Evolutionary conservation across 2,329 filamentous ascomycete species (phyloP).

Genomic region (Zymoseptoria brevis): DNA sequence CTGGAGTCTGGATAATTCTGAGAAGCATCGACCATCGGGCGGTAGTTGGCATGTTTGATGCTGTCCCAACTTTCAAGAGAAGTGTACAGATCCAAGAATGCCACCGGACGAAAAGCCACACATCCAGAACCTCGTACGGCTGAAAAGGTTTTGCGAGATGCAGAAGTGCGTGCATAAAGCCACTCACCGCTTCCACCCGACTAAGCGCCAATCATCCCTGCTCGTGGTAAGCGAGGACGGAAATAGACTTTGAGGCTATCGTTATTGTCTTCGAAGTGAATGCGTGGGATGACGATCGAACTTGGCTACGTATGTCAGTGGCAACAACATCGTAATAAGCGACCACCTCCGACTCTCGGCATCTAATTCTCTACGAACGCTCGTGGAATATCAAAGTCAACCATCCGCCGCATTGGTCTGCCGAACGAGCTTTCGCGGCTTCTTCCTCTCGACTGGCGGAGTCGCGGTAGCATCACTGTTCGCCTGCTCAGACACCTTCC

Average conservation of each 20-base stretch:
- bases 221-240: not conserved
- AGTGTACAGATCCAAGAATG: not conserved
- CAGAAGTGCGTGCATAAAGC: not conserved
- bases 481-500: not conserved
- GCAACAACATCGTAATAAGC: not conserved
- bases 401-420: not conserved
- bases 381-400: not conserved
- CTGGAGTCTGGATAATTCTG: not conserved
- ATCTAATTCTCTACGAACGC: not conserved
- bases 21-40: too few relatives aligned
- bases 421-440: constrained; percentile 21
- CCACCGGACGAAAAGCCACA: not conserved
- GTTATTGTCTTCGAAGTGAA: not conserved
- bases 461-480: constrained; percentile 2
- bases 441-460: constrained; percentile 24
- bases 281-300: not conserved
- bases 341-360: not conserved
- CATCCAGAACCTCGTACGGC: not conserved
- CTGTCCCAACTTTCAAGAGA: not conserved
- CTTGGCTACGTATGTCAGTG: not conserved
- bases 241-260: constrained; percentile 5
- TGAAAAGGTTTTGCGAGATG: not conserved
- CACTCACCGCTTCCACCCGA: not conserved
- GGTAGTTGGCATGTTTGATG: too few relatives aligned
- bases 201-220: not conserved